Percentiles rank a stretch among this genome's conserved stretches.
Evolutionary conservation across 495 filamentous ascomycete genomes (phyloP).

Genomic region (Hypoxylon perforatum): DNA sequence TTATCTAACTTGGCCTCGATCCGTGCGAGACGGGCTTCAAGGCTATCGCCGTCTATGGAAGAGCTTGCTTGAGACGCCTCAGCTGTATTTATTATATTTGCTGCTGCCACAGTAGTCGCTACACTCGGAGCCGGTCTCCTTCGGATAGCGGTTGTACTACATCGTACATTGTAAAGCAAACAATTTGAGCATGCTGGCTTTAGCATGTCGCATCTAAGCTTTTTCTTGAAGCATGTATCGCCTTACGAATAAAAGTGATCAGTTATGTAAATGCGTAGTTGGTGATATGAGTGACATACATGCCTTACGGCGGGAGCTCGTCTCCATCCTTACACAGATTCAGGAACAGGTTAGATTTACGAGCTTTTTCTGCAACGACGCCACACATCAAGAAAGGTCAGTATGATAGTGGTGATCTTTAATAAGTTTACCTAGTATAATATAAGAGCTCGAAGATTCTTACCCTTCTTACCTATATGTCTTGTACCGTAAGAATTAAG

Average conservation of each 20-base stretch:
- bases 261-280: background rate
- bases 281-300: constrained; percentile 10
- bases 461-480: too few relatives aligned
- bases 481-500: too few relatives aligned
- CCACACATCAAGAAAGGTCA: background rate
- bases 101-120: background rate
- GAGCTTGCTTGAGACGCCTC: constrained; percentile 4
- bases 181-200: constrained; percentile 51
- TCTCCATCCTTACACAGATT: constrained; percentile 35
- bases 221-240: constrained; percentile 51
- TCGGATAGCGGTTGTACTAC: constrained; percentile 44
- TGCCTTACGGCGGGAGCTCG: constrained; percentile 44
- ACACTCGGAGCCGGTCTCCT: constrained; percentile 28
- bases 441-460: too few relatives aligned
- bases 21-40: constrained; percentile 47
- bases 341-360: background rate
- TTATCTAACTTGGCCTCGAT: constrained; percentile 48
- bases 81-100: background rate
- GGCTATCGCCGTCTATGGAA: constrained; percentile 9
- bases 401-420: too few relatives aligned
- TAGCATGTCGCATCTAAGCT: constrained; percentile 50
- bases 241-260: constrained; percentile 15
- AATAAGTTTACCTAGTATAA: too few relatives aligned
- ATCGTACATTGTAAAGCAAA: constrained; percentile 44
- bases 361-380: background rate